phyloP scores from a whole-genome alignment of 331 rosid species.

The Arachis monticola region DNA sequence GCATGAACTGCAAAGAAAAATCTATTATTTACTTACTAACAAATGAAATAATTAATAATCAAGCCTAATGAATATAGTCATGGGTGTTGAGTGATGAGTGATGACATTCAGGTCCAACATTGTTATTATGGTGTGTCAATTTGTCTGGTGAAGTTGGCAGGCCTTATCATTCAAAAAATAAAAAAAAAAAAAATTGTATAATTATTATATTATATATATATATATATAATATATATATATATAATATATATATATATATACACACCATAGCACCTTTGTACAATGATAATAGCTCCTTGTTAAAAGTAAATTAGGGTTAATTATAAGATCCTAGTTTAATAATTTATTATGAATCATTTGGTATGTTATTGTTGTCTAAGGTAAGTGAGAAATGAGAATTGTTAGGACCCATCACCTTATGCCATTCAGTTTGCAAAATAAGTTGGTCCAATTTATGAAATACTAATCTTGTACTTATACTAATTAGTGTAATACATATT shows the following conservation, averaged over 20 bases:
- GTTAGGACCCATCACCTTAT: slow-evolving; percentile 19
- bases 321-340: background rate
- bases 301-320: background rate
- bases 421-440: slow-evolving; percentile 17
- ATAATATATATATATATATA: too few species aligned
- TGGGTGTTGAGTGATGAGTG: slow-evolving; percentile 17
- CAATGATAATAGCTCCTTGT: too few species aligned
- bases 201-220: too few species aligned
- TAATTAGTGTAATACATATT: slow-evolving; percentile 10
- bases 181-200: background rate
- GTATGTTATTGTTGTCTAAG: slow-evolving; percentile 26
- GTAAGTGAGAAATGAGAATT: slow-evolving; percentile 21
- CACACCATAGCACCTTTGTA: too few species aligned
- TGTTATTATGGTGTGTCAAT: slow-evolving; percentile 29
- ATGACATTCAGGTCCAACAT: slow-evolving; percentile 39
- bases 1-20: background rate
- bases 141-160: slow-evolving; percentile 35
- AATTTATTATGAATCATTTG: slow-evolving; percentile 1
- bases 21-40: slow-evolving; percentile 12
- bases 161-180: slow-evolving; percentile 32
- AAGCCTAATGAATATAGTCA: background rate
- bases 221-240: too few species aligned
- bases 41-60: slow-evolving; percentile 30
- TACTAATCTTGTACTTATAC: slow-evolving; percentile 21
- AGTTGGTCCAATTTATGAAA: slow-evolving; percentile 15